Evolutionary conservation across 2,329 filamentous ascomycete genomes (phyloP), one percentile per base, ranked within the genome.

Genomic region (Apiospora aurea): DNA sequence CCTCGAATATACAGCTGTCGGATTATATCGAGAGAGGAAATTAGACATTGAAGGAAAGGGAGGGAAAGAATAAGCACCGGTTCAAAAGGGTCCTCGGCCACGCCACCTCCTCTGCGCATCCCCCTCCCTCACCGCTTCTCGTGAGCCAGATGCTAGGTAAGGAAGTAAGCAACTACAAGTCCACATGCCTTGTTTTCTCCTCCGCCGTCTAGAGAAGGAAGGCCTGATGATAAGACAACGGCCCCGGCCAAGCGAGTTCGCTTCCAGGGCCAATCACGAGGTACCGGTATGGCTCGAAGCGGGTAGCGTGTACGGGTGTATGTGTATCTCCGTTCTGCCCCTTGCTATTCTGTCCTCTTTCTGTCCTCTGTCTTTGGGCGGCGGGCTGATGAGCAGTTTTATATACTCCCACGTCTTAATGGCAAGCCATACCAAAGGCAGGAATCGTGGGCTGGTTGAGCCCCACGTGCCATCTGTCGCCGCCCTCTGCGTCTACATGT

Each of bases 251-350:
- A 47, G 66, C 66, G 44, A 68, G n/a, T 26, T 68, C 66, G 66
- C 66, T 68, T 68, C 66, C 41, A 68, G 5, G 14, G 13, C 66
- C 66, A 46, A 68, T 68, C 57, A 41, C 3, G 34, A 41, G 29
- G 29, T 61, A 34, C 21, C 13, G 7, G 18, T 34, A 61, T 61
- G 29, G 53, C 53, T 61, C 53, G 38, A 38, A 10, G 16, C 29
- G 16, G 29, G 16, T 57, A 8, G 29, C 29, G 18, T 61, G 53
- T 61, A 38, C 29, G 53, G 38, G 26, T 38, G 29, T 38, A 61
- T 61, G 21, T 49, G 46, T 49, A 49, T 49, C 46, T 49, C 21
- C 41, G 5, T n/a, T 38, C 41, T 21, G 6, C 13, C 3, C n/a
- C 34, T 64, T 41, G 18, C 16, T 21, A 6, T 18, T 16, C 16